Evolutionary conservation across 164 flowering plant species (phyloP), one percentile per base, ranked within the genome.

Genomic region (Amborella trichopoda): DNA sequence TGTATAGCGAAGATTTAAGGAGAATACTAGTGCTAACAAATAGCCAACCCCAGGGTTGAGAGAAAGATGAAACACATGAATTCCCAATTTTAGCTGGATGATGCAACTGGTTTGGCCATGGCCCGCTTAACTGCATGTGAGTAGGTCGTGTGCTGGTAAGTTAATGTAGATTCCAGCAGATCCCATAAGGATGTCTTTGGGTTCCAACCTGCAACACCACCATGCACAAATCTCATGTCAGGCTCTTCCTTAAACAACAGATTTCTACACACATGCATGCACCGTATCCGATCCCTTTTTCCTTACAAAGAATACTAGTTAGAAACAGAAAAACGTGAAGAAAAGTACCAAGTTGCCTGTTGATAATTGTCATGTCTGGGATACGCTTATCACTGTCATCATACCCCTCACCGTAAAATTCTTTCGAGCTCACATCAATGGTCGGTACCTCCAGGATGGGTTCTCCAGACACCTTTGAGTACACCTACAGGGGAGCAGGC

Each of bases 141-240:
- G 41, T 91, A 84, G 36, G 95, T 91, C 76, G 78, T 74, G 74
- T 91, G 99, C 57, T 91, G 99, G 51, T 91, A 87, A 5, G 99
- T 87, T 49, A 91, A 79, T 28, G 98, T 87, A 12, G 96, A 83
- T 30, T 83, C 96, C 18, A 91, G 85, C 73, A 91, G 61, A 65
- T 91, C 98, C 93, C 95, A 87, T 0, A 91, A 85, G 1, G 96
- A 80, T 22, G 99, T 91, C 73, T 84, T 84, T 0, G 99, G 99
- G 59, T 80, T 74, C 99, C 99, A 91, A 44, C 90, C 99, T 91
- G 64, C 28, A 39, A n/a, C n/a, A n/a, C n/a, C n/a, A n/a, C n/a
- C n/a, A n/a, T n/a, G n/a, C n/a, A n/a, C n/a, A n/a, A n/a, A n/a
- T n/a, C n/a, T n/a, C n/a, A n/a, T n/a, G n/a, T n/a, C n/a, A n/a